Base-by-base conservation (phyloP, 129 eudicot species). In the Rutidosis leptorrhynchoides region DNA sequence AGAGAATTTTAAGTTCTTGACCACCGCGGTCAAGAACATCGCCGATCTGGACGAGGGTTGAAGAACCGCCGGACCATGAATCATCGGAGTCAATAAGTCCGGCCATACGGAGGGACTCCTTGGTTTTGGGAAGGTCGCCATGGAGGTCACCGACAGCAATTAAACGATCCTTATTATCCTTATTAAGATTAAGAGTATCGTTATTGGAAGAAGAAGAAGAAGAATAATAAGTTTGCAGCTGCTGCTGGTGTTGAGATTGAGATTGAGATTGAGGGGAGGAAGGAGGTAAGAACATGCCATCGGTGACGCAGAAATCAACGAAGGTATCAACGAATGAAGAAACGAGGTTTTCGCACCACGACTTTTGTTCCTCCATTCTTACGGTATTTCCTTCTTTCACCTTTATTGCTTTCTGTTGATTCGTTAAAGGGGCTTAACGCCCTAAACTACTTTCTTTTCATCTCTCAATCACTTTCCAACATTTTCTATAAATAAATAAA, bases 111-210 rank as follows among this genome's bases (percentile, higher is more conserved):
- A 93, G 80, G 53, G 99, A 77, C 14, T 82, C 77, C 28, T 86
- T 86, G 64, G 89, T 58, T 67, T 93, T 93, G n/a, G 9, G 7
- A 2, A 88, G 83, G 81, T 93, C 96, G 25, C 96, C 96, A 24
- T 93, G 99, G 82, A 93, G 80, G 77, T 93, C 99, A 1, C 99
- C 99, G 43, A 93, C 43, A 29, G 96, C 95, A n/a, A 89, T 61
- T n/a, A 93, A 85, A 30, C 99, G 95, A 14, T 57, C n/a, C 53
- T 46, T 6, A n/a, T 48, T 17, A 3, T 14, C 8, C 2, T 42
- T 6, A 4, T 10, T 10, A 9, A 1, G 2, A 37, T 37, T 37
- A n/a, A n/a, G n/a, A n/a, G n/a, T n/a, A n/a, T n/a, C n/a, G n/a
- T n/a, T n/a, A n/a, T n/a, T n/a, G n/a, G n/a, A n/a, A n/a, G n/a